Evolutionary conservation across 352 stramenopile genomes (phyloP), one percentile per base, ranked within the genome.

Genomic region (Phytophthora pini): DNA sequence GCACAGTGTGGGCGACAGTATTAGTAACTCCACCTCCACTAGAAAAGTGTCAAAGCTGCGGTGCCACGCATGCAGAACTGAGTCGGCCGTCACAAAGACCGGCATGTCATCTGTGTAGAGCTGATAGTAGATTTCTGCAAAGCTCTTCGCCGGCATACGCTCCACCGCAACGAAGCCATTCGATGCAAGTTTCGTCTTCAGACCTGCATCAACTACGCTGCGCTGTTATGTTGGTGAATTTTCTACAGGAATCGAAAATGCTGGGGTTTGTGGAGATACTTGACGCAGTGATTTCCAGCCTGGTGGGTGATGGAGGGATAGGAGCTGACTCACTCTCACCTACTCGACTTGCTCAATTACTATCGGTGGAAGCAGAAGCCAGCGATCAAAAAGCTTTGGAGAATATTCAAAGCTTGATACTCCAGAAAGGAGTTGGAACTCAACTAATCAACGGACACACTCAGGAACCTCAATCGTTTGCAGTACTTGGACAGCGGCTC

Each of bases 31-130:
- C 15, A 72, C 9, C 3, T 68, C 49, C 12, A 68, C 39, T 5
- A 80, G 32, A 47, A 76, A 69, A 11, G 50, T 54, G 17, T 80
- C 73, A 12, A 80, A 80, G 26, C 61, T 74, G 32, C 70, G 65
- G 31, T 80, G 73, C 73, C 69, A 78, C 11, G 68, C 72, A 39
- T 80, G 72, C 26, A 80, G 51, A 20, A 80, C 46, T 15, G 64
- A 77, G 54, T 80, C 65, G 1, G 60, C 36, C 8, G 72, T 77
- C 47, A 80, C 60, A 39, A 66, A 80, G 32, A 76, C 58, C 1
- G 72, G 68, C 55, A 80, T 54, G 36, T 76, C 65, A 47, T 80
- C 60, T 7, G 59, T 58, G 41, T 76, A 77, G 13, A 80, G 56
- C 4, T 36, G 27, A 40, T 77, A 75, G 44, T 76, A 73, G 11